Conservation (phyloP, 202 grass and related monocot genomes). For the Bolboschoenoplectus hybrid region DNA sequence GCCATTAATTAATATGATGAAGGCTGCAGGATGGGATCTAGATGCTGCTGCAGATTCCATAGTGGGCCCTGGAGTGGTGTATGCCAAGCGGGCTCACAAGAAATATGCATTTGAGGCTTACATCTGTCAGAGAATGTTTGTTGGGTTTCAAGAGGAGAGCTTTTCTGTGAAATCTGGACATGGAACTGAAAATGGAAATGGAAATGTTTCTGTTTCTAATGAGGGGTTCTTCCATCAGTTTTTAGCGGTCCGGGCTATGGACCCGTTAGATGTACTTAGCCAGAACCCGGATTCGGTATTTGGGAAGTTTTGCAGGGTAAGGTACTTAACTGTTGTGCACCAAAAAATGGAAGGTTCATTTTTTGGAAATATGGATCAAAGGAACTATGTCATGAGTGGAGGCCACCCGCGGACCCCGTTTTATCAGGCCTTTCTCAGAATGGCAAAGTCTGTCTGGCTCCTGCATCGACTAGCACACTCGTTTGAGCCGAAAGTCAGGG, state of each 20-base stretch:
- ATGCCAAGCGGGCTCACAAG: conserved; percentile 78
- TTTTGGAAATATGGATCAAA: conserved; percentile 93
- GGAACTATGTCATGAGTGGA: conserved; percentile 84
- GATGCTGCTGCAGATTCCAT: conserved; percentile 85
- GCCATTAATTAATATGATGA: conserved; percentile 99
- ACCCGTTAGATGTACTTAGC: conserved; percentile 91
- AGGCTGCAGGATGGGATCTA: conserved; percentile 93
- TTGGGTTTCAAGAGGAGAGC: conserved; percentile 90
- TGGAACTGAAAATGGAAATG: conserved; percentile 42
- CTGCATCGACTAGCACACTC: conserved; percentile 85
- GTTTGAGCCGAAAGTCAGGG: conserved; percentile 70
- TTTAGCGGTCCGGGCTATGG: conserved; percentile 84
- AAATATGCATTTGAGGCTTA: conserved; percentile 95
- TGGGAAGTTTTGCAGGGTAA: conserved; percentile 88
- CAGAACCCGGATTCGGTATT: conserved; percentile 88
- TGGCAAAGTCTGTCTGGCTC: conserved; percentile 90
- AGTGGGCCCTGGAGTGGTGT: conserved; percentile 61
- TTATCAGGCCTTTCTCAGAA: conserved; percentile 92
- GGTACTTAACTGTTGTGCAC: conserved; percentile 80
- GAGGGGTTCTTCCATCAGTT: conserved; percentile 95
- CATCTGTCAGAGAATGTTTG: conserved; percentile 94
- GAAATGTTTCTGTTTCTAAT: conserved; percentile 57
- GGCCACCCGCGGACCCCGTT: conserved; percentile 92
- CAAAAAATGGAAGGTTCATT: conserved; percentile 97
- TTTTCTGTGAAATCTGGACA: conserved; percentile 57